Evolutionary conservation across 1,284 basidiomycete species (phyloP), one percentile per base, ranked within the genome.

Genomic region (Leccinum subfulvum): DNA sequence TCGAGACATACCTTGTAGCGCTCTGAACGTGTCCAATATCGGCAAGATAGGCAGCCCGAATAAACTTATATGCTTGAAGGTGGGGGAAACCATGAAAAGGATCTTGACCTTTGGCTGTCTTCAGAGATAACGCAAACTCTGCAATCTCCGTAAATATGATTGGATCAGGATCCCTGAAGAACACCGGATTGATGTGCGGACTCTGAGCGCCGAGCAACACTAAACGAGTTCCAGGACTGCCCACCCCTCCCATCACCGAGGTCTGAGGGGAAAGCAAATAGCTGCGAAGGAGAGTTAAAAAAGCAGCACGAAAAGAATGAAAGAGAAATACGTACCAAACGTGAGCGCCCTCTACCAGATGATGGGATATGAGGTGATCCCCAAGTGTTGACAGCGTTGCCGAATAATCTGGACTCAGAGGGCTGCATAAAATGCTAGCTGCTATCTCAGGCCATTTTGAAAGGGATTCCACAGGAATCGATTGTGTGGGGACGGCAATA

Each of bases 101-200:
- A 62, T 98, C 97, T 69, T 95, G 91, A 8, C 95, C 94, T 77
- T 98, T 98, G 5, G 82, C 73, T 0, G 86, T 78, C 16, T 85
- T 79, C 23, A 98, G 79, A 18, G 94, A 94, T 62, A 95, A 76
- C 0, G 94, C 95, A 73, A 94, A 99, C 77, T 99, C 97, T 9
- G 90, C 80, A 49, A 98, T 89, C 78, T 99, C 97, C 6, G 95
- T 90, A 67, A 98, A 87, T 65, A 97, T 85, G 63, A 95, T 82
- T 7, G 89, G 80, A 73, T 98, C 96, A 9, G 85, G 77, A 72
- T 96, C 88, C 70, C 84, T 87, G 69, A 82, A 79, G 70, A 89
- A 90, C 41, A 77, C 80, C 0, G 84, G 79, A 60, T 77, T 78
- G 14, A 71, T 70, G 51, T 80, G 79, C 0, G 89, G 89, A 71